Percentiles rank a stretch among this genome's conserved stretches.
Evolutionary conservation across 148 eudicot genomes (phyloP).

Genomic region (Oxyria digyna): DNA sequence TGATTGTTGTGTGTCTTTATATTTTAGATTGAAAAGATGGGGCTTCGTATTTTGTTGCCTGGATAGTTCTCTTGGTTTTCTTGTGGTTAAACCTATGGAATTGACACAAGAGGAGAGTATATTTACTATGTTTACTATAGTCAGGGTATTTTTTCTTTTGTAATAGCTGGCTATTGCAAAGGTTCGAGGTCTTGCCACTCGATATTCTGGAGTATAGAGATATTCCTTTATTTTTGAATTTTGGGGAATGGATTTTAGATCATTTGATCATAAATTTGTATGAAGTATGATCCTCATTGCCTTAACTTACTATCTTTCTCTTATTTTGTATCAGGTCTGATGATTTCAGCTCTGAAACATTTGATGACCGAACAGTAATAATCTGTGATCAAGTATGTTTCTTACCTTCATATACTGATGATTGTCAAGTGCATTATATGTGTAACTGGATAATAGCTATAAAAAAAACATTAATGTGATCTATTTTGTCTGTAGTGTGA

Average conservation of each 20-base stretch:
- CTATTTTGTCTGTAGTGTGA: constrained; percentile 49
- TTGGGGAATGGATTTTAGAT: background rate
- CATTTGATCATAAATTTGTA: too few species aligned
- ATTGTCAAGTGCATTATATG: background rate
- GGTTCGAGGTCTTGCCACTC: background rate
- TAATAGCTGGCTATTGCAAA: background rate
- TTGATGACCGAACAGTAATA: constrained; percentile 85
- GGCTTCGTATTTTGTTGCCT: background rate
- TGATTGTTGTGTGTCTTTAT: background rate
- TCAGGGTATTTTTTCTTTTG: background rate
- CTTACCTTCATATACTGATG: background rate
- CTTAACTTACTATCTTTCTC: constrained; percentile 1
- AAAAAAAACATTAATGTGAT: too few species aligned
- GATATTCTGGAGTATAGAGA: background rate
- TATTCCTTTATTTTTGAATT: background rate
- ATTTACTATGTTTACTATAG: background rate
- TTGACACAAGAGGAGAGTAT: background rate
- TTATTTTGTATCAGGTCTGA: constrained; percentile 34
- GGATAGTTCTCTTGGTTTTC: background rate
- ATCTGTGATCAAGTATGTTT: constrained; percentile 80
- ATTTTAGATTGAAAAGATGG: background rate
- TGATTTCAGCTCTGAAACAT: constrained; percentile 71
- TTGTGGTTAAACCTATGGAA: background rate
- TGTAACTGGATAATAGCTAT: too few species aligned
- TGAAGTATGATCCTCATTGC: too few species aligned